Evolutionary conservation across 306 rosid species (phyloP), one percentile per base, ranked within the genome.

Genomic region (Prunus mira): DNA sequence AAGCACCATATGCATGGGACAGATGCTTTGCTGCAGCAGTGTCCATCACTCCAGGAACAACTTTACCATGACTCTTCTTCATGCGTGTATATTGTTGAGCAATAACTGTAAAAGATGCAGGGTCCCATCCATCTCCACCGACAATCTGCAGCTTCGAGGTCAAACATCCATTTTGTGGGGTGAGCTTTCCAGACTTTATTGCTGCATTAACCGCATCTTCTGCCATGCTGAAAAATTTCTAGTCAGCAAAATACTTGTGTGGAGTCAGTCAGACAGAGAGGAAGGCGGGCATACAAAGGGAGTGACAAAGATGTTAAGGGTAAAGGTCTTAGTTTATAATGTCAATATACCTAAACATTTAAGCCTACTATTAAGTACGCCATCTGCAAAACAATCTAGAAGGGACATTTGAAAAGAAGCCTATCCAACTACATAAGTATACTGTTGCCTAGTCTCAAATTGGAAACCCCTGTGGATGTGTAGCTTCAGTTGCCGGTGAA

Each of bases 181-280:
- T 86, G 79, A 96, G 90, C 86, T 89, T 91, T 74, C 98, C 99
- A 72, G 99, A 89, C 84, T 92, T 91, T 49, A 96, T 91, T 38
- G 99, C 98, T 63, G 91, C 89, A 79, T 90, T 74, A 79, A 96
- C 99, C 43, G 93, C 99, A 88, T 96, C 99, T 91, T 92, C 99
- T 81, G 99, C 98, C 99, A 96, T 96, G 87, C 99, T 96, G 99
- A 85, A 84, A 87, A 81, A 62, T 54, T 25, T 79, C 11, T 30
- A 67, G 78, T 82, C 67, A 89, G 82, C 71, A 84, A 54, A 74
- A 73, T 68, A 80, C 30, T 63, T 38, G 57, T 18, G 46, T n/a
- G 74, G 25, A 71, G 14, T 70, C 66, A 74, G 69, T 76, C 47
- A 68, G 49, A 52, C 30, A 32, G 50, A 20, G 9, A 64, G 18